Evolutionary conservation across 345 rosid species (phyloP), one percentile per base, ranked within the genome.

Genomic region (Stellera chamaejasme): DNA sequence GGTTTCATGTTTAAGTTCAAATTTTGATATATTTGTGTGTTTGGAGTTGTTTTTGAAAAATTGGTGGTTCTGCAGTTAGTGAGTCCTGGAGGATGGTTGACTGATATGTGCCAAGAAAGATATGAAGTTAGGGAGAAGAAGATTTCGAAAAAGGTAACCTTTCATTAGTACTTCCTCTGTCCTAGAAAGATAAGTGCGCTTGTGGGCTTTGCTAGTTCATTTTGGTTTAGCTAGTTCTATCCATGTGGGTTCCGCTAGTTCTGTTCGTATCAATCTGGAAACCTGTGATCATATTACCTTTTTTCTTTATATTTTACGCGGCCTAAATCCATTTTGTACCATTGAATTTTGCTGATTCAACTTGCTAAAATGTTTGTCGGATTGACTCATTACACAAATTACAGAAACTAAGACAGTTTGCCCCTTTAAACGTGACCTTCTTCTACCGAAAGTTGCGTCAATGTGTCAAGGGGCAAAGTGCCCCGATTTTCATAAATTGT

Each of bases 61-160:
- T 5, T 51, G 65, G 50, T 65, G 71, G 70, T 68, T 64, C 70
- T 58, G 73, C 72, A 83, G 90, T 68, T 78, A 75, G 90, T 78
- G 58, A 80, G 86, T 55, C 90, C 90, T 1, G 90, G 90, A 50
- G 86, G 86, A n/a, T 80, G 90, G 90, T 69, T 83, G 77, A 74
- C 82, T 54, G 90, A 83, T 70, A 78, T 83, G 86, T 74, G 84
- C 65, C 90, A 80, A 65, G 90, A 83, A 71, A 83, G 90, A 69
- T 83, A 83, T 59, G 84, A 83, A 75, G 90, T 83, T 32, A 80
- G 84, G 77, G 90, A 83, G 74, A 83, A 76, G 74, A 83, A 83
- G 79, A 79, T 77, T 59, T 68, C 79, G 48, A 80, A 83, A 71
- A 83, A 83, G 90, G 90, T 83, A 76, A 9, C 39, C 9, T 32